Conservation (phyloP, 306 rosid species). For the Sophora flavescens region DNA sequence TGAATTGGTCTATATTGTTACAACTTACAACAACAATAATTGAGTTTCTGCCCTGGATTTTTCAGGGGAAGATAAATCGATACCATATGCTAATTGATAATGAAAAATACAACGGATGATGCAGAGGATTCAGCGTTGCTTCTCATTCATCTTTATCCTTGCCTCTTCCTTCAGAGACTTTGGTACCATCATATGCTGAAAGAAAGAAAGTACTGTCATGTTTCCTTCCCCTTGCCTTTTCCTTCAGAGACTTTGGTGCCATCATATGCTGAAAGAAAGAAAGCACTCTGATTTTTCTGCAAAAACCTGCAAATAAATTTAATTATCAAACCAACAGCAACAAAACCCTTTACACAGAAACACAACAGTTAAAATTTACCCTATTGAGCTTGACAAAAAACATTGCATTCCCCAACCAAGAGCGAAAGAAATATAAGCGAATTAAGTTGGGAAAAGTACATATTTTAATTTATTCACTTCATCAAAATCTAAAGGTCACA, state of each 20-base stretch:
- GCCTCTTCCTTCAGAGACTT: slow-evolving; percentile 73
- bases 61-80: slow-evolving; percentile 36
- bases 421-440: slow-evolving; percentile 6
- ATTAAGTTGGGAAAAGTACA: slow-evolving; percentile 11
- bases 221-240: too few species aligned
- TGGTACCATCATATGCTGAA: slow-evolving; percentile 68
- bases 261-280: slow-evolving; percentile 80
- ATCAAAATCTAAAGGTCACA: slow-evolving; percentile 26
- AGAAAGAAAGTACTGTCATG: slow-evolving; percentile 51
- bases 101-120: slow-evolving; percentile 46
- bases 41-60: slow-evolving; percentile 42
- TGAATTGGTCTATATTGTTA: slow-evolving; percentile 58
- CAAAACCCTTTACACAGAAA: slow-evolving; percentile 21
- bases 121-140: slow-evolving; percentile 24
- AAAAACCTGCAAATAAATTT: slow-evolving; percentile 68
- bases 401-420: slow-evolving; percentile 14
- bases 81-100: slow-evolving; percentile 33
- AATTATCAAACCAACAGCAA: slow-evolving; percentile 36
- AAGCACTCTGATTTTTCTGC: slow-evolving; percentile 79
- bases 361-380: neutral
- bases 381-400: slow-evolving; percentile 4
- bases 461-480: slow-evolving; percentile 15
- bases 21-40: slow-evolving; percentile 76
- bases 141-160: slow-evolving; percentile 75
- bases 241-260: slow-evolving; percentile 58